These are phyloP conservation scores for Fusarium sp. DNA, from an alignment of 2,329 filamentous ascomycete species.

Conservation along the genomic window DNA sequence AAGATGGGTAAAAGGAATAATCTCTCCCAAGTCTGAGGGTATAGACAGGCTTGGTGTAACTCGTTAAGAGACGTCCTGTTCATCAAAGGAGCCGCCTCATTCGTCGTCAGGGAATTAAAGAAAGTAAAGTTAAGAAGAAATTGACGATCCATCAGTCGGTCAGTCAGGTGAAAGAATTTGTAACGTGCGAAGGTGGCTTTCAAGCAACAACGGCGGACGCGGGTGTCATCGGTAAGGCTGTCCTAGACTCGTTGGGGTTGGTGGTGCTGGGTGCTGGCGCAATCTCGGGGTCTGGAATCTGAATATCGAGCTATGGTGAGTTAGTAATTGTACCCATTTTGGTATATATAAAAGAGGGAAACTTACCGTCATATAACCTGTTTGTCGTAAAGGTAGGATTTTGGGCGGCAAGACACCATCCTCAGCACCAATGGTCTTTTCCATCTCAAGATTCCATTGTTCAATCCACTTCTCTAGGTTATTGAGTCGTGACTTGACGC, in stretches of 20 bases:
- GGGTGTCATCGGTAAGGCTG: conserved; percentile 51
- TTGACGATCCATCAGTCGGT: conserved; percentile 13
- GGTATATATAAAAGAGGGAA: not conserved
- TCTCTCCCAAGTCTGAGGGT: conserved; percentile 34
- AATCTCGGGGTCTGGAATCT: conserved; percentile 83
- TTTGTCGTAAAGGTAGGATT: conserved; percentile 81
- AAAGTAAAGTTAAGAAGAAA: conserved; percentile 22
- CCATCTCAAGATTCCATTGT: conserved; percentile 83
- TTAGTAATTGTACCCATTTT: conserved; percentile 18
- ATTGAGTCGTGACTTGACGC: conserved; percentile 76
- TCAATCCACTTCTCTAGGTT: conserved; percentile 85
- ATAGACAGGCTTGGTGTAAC: conserved; percentile 37
- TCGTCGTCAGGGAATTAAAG: conserved; percentile 46
- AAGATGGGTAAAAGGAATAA: conserved; percentile 40
- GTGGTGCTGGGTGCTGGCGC: conserved; percentile 61
- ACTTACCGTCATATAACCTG: conserved; percentile 86
- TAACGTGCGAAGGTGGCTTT: conserved; percentile 6
- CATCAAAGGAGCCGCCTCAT: conserved; percentile 42
- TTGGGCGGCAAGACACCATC: conserved; percentile 69
- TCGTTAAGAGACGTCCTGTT: conserved; percentile 42
- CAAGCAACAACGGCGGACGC: conserved; percentile 42
- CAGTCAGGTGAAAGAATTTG: conserved; percentile 28
- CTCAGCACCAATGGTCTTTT: conserved; percentile 64
- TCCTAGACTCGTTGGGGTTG: conserved; percentile 53
- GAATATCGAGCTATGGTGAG: conserved; percentile 74